Base-by-base conservation (phyloP, 208 protist genomes). In the Porcisia hertigi region DNA sequence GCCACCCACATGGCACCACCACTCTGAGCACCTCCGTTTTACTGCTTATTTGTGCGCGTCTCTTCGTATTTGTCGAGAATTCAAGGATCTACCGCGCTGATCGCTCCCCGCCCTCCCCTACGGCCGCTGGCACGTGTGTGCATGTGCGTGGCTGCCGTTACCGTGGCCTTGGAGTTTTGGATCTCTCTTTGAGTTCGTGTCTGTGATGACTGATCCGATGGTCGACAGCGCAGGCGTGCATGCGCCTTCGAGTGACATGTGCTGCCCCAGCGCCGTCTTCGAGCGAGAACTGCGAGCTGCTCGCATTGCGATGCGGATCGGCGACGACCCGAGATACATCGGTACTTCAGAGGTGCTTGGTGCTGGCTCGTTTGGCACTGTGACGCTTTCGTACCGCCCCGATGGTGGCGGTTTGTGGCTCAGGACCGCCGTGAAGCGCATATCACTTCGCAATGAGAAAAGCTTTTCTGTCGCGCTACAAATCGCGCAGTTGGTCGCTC, bases 381-480 rank as follows among this genome's bases (percentile, higher is more conserved):
- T 79, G 25, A 63, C 69, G 23, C 54, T 73, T 11, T 23, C 70
- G 45, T 73, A 62, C 67, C 67, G 65, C 18, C 47, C 52, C 75
- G 43, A 34, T 9, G 67, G 64, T 11, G 55, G 7, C 34, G 30
- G 30, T 9, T 12, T 16, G 34, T 73, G 66, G 67, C 66, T 45
- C 20, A 30, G 23, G 23, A 41, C 53, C 20, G 75, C 75, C 6
- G 47, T 79, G 12, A 79, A 79, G 58, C 34, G 30, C 25, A 47
- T 79, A 36, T 25, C 45, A n/a, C 67, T 73, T 8, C 58, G 53
- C 20, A 67, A 18, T n/a, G 39, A 69, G 7, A 67, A 18, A 23
- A 36, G 63, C 14, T 8, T 71, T 4, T 30, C 34, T 1, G 65
- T 55, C 3, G 54, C 47, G 58, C 16, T 73, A 9, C 12, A 36